A percentile compares a stretch with the other conserved stretches of the same genome.
These are phyloP conservation scores for Trifolium fragiferum DNA, from an alignment of 306 rosid genomes.

Conservation along the genomic window DNA sequence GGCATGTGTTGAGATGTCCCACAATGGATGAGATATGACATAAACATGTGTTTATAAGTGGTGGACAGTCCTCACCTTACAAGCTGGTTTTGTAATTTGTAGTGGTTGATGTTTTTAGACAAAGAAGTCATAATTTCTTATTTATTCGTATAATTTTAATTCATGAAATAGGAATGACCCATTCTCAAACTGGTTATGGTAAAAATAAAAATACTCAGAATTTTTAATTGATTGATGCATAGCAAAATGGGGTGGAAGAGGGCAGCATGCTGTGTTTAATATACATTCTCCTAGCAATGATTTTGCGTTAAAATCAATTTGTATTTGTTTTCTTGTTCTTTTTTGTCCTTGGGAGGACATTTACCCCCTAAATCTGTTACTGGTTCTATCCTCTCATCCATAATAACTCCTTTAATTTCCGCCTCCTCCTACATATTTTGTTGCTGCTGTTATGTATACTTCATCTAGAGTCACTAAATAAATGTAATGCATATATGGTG, in stretches of 20 bases:
- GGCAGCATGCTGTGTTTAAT: background rate
- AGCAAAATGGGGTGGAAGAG: background rate
- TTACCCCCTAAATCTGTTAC: background rate
- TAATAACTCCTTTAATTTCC: slow-evolving; percentile 6
- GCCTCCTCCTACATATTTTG: background rate
- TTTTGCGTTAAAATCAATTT: background rate
- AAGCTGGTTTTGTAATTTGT: background rate
- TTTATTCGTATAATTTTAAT: background rate
- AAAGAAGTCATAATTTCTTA: background rate
- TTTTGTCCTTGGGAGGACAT: slow-evolving; percentile 16
- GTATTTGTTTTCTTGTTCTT: slow-evolving; percentile 24
- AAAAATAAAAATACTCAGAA: background rate
- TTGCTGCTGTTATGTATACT: background rate
- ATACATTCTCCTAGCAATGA: too few species aligned
- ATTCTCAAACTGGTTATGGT: background rate
- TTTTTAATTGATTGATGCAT: background rate
- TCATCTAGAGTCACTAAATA: slow-evolving; percentile 21
- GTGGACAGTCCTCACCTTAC: background rate
- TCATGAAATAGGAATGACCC: background rate
- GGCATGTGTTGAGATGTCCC: too few species aligned
- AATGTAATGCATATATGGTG: background rate
- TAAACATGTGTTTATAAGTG: background rate
- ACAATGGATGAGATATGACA: background rate
- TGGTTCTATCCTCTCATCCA: background rate
- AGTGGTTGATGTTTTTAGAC: background rate